A percentile compares a stretch with the other conserved stretches of the same genome.
phyloP scores from a whole-genome alignment of 257 asterid species.

The Solanum arcanum region DNA sequence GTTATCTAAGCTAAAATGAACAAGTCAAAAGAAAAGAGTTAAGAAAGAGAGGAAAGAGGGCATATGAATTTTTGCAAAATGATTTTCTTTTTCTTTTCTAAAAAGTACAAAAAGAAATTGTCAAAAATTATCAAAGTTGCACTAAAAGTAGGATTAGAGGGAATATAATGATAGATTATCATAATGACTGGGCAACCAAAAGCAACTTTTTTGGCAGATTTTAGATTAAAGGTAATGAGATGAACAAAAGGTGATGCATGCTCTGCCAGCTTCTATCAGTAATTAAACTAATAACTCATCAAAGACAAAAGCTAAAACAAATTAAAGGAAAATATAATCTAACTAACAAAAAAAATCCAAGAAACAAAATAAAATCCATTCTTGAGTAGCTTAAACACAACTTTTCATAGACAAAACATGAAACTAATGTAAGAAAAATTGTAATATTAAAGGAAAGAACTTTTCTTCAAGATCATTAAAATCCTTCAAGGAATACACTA shows the following conservation, averaged over 20 bases:
- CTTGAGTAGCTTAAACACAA: background rate
- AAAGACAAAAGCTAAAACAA: background rate
- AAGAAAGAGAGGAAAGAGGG: background rate
- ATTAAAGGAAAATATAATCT: background rate
- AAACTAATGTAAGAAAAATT: background rate
- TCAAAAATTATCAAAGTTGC: background rate
- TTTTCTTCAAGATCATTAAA: background rate
- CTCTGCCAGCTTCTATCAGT: background rate
- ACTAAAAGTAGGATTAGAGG: background rate
- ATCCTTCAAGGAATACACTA: background rate
- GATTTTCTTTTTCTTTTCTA: background rate
- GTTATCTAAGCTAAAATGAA: background rate
- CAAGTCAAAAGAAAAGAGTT: background rate
- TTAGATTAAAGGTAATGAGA: background rate
- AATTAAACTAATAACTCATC: background rate
- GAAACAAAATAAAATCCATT: background rate
- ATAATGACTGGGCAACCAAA: constrained; percentile 7
- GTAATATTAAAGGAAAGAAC: background rate
- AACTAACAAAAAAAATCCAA: background rate
- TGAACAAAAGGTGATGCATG: background rate
- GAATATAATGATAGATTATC: constrained; percentile 18
- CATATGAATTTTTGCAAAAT: background rate
- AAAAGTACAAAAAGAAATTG: background rate
- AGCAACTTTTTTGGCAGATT: constrained; percentile 3
- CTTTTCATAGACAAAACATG: background rate